These are phyloP conservation scores for Cladosporium sphaerospermum DNA, from an alignment of 2,329 filamentous ascomycete genomes.

Conservation along the genomic window DNA sequence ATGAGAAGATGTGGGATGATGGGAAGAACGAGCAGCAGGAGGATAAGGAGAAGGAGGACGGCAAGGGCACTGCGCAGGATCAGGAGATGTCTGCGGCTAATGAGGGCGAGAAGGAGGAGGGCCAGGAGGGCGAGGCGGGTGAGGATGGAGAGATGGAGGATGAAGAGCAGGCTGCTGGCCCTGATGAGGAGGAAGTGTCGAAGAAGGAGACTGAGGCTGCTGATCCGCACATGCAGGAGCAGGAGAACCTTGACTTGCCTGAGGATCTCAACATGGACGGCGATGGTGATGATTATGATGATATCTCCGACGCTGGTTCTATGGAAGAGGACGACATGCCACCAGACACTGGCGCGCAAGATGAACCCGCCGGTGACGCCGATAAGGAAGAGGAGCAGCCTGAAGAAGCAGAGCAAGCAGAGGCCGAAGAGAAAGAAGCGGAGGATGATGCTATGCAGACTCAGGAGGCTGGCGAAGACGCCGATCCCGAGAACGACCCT, in stretches of 20 bases:
- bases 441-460: conserved; percentile 42
- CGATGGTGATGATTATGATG: conserved; percentile 48
- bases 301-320: conserved; percentile 24
- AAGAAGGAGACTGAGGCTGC: conserved; percentile 61
- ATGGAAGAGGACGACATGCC: conserved; percentile 13
- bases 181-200: conserved; percentile 55
- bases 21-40: conserved; percentile 73
- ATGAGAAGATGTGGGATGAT: conserved; percentile 99
- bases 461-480: conserved; percentile 37
- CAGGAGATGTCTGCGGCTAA: conserved; percentile 41
- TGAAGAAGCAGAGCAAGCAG: conserved; percentile 29
- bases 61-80: conserved; percentile 43
- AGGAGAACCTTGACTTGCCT: conserved; percentile 74
- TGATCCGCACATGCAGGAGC: conserved; percentile 72
- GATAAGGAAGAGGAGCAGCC: conserved; percentile 34
- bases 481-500: conserved; percentile 28
- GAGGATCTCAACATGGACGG: conserved; percentile 82
- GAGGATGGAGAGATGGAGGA: conserved; percentile 52
- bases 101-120: conserved; percentile 37
- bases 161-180: conserved; percentile 26
- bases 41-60: conserved; percentile 65
- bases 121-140: conserved; percentile 58
- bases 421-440: conserved; percentile 30
- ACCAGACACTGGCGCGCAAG: conserved; percentile 15
- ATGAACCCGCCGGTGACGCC: conserved; percentile 25